Conservation (phyloP, 78 protist genomes). For the Reticulomyxa filosa region DNA sequence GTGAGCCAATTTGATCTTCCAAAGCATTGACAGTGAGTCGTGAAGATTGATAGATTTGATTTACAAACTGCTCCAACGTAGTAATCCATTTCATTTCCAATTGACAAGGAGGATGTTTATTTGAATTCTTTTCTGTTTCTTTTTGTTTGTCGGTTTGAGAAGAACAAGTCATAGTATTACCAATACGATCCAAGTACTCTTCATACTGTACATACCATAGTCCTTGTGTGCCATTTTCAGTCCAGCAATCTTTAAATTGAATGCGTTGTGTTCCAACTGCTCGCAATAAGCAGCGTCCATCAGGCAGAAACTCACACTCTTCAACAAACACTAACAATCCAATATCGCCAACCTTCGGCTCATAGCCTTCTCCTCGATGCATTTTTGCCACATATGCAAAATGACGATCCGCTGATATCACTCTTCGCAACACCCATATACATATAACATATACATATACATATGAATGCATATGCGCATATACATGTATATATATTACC, state of each 20-base stretch:
- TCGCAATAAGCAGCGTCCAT: not conserved
- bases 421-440: not conserved
- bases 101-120: no score
- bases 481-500: not conserved
- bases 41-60: no score
- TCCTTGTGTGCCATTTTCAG: constrained; percentile 3
- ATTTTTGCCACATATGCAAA: not conserved
- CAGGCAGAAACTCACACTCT: constrained; percentile 2
- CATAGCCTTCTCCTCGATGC: no score
- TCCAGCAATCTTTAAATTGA: not conserved
- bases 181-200: not conserved
- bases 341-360: not conserved
- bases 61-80: no score
- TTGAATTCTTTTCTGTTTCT: no score
- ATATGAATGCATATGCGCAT: not conserved
- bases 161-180: no score
- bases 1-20: no score
- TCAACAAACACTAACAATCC: not conserved
- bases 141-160: no score
- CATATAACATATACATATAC: not conserved
- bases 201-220: not conserved
- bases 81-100: no score
- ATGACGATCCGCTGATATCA: not conserved
- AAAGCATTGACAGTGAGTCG: no score
- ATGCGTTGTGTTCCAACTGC: not conserved